Evolutionary conservation across 768 basidiomycete genomes (phyloP).

Genomic region (Termitomyces sp.): DNA sequence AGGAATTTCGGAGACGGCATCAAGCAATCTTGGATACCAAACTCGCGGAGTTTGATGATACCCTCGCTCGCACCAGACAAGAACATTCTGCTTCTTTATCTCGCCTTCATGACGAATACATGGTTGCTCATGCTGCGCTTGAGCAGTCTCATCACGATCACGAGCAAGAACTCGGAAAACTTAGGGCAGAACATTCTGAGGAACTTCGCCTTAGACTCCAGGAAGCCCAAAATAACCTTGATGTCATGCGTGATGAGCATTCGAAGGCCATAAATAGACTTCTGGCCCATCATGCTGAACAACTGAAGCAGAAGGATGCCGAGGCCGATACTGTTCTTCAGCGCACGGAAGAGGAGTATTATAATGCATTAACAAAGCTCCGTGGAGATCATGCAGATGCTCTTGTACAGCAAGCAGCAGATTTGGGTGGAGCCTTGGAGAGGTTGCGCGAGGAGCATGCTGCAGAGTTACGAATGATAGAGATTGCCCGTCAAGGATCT

Average conservation of each 20-base stretch:
- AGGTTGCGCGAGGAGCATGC: constrained; percentile 74
- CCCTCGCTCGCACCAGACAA: constrained; percentile 42
- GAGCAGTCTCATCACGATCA: constrained; percentile 51
- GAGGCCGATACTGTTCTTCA: constrained; percentile 51
- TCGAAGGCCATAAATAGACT: constrained; percentile 43
- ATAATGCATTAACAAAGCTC: constrained; percentile 72
- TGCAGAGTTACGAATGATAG: constrained; percentile 63
- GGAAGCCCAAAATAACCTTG: constrained; percentile 47
- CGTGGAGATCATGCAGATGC: constrained; percentile 65
- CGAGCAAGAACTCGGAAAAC: constrained; percentile 51
- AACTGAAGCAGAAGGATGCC: constrained; percentile 56
- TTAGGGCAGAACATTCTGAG: constrained; percentile 47
- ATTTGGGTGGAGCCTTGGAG: constrained; percentile 57
- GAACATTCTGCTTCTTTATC: constrained; percentile 39
- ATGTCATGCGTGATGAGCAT: constrained; percentile 47
- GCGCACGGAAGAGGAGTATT: constrained; percentile 76
- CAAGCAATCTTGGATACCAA: constrained; percentile 21
- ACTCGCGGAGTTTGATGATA: constrained; percentile 29
- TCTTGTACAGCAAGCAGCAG: constrained; percentile 54
- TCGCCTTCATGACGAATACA: constrained; percentile 38
- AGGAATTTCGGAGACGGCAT: constrained; percentile 33
- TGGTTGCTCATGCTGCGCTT: constrained; percentile 33
- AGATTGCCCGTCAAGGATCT: constrained; percentile 70
- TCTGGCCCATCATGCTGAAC: constrained; percentile 46
- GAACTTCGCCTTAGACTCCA: constrained; percentile 46